A percentile compares a stretch with the other conserved stretches of the same genome.
Conservation (phyloP, 2,329 filamentous ascomycete genomes). For the Scedosporium minutisporum region DNA sequence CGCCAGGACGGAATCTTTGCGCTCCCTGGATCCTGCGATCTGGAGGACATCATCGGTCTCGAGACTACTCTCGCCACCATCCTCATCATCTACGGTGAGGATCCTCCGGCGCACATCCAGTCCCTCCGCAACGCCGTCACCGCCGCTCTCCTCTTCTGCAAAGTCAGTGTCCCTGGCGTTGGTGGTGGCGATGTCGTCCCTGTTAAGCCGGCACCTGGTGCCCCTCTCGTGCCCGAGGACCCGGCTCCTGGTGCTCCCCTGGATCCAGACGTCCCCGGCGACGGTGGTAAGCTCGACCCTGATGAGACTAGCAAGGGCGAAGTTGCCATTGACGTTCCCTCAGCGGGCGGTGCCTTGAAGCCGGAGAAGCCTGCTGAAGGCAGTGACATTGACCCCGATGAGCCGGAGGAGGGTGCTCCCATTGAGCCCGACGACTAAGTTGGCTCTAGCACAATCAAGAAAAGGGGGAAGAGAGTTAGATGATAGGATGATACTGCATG, state of each 20-base stretch:
- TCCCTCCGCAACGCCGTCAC: slow-evolving; percentile 12
- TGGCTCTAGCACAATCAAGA: background rate
- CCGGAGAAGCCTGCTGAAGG: background rate
- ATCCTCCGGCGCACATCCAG: slow-evolving; percentile 10
- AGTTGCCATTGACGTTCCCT: background rate
- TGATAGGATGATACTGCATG: background rate
- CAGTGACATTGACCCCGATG: background rate
- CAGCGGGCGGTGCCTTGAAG: background rate
- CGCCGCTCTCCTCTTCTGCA: slow-evolving; percentile 11
- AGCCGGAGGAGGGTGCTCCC: slow-evolving; percentile 2
- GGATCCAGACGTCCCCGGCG: slow-evolving; percentile 10
- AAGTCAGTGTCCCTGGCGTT: slow-evolving; percentile 16
- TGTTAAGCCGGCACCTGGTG: slow-evolving; percentile 16
- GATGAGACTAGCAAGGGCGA: background rate
- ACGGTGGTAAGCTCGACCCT: slow-evolving; percentile 3
- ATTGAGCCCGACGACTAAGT: background rate
- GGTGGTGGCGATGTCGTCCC: slow-evolving; percentile 18
- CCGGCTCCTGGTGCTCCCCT: slow-evolving; percentile 20
- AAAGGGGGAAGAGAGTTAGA: background rate
- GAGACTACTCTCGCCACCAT: slow-evolving; percentile 12
- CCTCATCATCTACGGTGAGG: slow-evolving; percentile 9
- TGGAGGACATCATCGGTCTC: slow-evolving; percentile 12
- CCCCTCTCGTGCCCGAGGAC: slow-evolving; percentile 18
- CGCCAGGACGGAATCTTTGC: slow-evolving; percentile 11
- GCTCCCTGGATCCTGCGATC: slow-evolving; percentile 9